A percentile compares a stretch with the other conserved stretches of the same genome.
Evolutionary conservation across 768 basidiomycete genomes (phyloP).

Genomic region (Rhodotorula babjevae): DNA sequence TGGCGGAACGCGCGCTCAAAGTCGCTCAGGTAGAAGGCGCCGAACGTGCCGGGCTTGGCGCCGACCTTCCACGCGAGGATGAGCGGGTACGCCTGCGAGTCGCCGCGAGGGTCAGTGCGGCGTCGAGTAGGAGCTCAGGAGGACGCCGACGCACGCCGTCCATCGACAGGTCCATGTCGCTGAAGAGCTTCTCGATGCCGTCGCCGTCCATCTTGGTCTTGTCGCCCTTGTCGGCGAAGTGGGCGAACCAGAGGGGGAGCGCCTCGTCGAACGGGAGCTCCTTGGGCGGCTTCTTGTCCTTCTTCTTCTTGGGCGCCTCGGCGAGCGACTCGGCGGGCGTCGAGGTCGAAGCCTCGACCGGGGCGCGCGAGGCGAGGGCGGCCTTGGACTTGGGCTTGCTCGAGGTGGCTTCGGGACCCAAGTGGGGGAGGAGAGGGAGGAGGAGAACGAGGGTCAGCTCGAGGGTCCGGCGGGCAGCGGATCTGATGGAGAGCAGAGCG

Average conservation of each 20-base stretch:
- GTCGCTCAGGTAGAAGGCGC: constrained; percentile 7
- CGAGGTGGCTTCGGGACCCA: background rate
- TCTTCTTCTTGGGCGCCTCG: background rate
- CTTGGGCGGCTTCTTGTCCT: background rate
- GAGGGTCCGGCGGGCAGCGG: too few species aligned
- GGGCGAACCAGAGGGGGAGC: constrained; percentile 18
- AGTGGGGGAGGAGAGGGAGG: background rate
- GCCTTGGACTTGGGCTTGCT: constrained; percentile 9
- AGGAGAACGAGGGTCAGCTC: background rate
- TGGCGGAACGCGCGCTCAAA: constrained; percentile 6
- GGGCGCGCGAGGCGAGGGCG: background rate
- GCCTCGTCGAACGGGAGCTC: constrained; percentile 20
- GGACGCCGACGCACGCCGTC: constrained; percentile 1
- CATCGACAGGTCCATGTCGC: constrained; percentile 64
- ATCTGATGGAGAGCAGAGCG: too few species aligned
- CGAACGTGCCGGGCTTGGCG: constrained; percentile 19
- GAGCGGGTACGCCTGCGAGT: constrained; percentile 16
- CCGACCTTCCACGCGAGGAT: constrained; percentile 31
- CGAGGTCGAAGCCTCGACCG: constrained; percentile 2
- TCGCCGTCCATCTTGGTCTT: constrained; percentile 59
- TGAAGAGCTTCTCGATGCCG: constrained; percentile 67
- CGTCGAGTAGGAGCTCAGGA: background rate
- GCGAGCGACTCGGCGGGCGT: background rate
- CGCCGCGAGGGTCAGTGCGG: background rate
- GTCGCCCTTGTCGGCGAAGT: constrained; percentile 20